A percentile compares a stretch with the other conserved stretches of the same genome.
Conservation (phyloP, 2,329 filamentous ascomycete genomes). For the Ophiosphaerella korrae region DNA sequence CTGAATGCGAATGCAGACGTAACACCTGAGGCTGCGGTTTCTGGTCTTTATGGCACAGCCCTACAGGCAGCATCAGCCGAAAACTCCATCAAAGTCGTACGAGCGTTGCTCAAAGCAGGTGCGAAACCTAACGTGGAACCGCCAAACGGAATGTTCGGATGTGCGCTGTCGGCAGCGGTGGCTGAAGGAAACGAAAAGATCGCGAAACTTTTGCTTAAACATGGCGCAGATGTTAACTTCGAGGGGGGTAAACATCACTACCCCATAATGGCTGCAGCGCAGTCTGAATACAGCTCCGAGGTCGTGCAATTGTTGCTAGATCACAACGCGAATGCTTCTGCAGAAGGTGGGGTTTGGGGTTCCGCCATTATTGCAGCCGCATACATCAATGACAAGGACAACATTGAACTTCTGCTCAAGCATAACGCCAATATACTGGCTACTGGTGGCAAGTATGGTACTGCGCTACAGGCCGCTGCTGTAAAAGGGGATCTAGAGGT, state of each 20-base stretch:
- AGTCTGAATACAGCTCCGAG: slow-evolving; percentile 3
- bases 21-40: slow-evolving; percentile 8
- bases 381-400: slow-evolving; percentile 14
- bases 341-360: slow-evolving; percentile 11
- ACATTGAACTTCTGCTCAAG: slow-evolving; percentile 27
- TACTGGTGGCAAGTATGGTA: slow-evolving; percentile 24
- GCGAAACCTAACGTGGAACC: slow-evolving; percentile 22
- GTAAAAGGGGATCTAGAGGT: slow-evolving; percentile 18
- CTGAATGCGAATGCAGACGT: slow-evolving; percentile 20
- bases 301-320: slow-evolving; percentile 18
- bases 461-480: slow-evolving; percentile 19
- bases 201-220: slow-evolving; percentile 16
- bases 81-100: slow-evolving; percentile 17
- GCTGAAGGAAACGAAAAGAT: slow-evolving; percentile 9
- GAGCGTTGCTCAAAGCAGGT: slow-evolving; percentile 17
- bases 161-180: slow-evolving; percentile 17
- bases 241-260: slow-evolving; percentile 19
- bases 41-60: slow-evolving; percentile 25
- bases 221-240: slow-evolving; percentile 23
- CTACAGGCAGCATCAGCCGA: slow-evolving; percentile 25
- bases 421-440: slow-evolving; percentile 25
- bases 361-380: slow-evolving; percentile 23
- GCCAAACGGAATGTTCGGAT: slow-evolving; percentile 19
- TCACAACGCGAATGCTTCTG: slow-evolving; percentile 16
- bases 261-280: slow-evolving; percentile 25